phyloP scores from a whole-genome alignment of 2,329 filamentous ascomycete genomes.

The Botrytis hyacinthi region DNA sequence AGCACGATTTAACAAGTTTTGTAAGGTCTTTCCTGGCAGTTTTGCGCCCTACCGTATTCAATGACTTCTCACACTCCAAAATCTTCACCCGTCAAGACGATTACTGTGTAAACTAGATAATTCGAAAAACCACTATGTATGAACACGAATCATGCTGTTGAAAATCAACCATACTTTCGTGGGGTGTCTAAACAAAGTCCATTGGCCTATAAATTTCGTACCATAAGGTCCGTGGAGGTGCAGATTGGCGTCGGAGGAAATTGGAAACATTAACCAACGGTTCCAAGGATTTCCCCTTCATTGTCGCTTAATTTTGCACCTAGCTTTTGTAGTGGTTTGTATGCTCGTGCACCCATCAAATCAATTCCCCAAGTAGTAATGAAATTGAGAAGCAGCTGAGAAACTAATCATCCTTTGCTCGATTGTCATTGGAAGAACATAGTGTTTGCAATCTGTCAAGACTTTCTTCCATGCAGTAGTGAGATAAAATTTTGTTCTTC shows the following conservation, averaged over 20 bases:
- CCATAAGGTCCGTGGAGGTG: not conserved
- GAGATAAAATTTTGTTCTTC: not conserved
- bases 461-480: slow-evolving; percentile 13
- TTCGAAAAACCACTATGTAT: not conserved
- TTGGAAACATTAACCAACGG: not conserved
- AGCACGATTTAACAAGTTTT: not conserved
- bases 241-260: not conserved
- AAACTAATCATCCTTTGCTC: not conserved
- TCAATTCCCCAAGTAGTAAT: not conserved
- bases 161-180: not conserved
- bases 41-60: not conserved
- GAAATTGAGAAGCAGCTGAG: not conserved
- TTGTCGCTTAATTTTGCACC: slow-evolving; percentile 8
- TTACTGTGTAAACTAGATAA: not conserved
- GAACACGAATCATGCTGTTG: not conserved
- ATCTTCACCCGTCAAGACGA: not conserved
- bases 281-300: slow-evolving; percentile 15
- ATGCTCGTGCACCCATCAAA: slow-evolving; percentile 11
- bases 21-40: not conserved
- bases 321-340: not conserved
- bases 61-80: not conserved
- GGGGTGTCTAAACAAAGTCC: not conserved
- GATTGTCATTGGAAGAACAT: not conserved
- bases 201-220: not conserved
- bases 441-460: not conserved